Base-by-base conservation (phyloP, 805 yeast species). In the Danielia reshetovae region DNA sequence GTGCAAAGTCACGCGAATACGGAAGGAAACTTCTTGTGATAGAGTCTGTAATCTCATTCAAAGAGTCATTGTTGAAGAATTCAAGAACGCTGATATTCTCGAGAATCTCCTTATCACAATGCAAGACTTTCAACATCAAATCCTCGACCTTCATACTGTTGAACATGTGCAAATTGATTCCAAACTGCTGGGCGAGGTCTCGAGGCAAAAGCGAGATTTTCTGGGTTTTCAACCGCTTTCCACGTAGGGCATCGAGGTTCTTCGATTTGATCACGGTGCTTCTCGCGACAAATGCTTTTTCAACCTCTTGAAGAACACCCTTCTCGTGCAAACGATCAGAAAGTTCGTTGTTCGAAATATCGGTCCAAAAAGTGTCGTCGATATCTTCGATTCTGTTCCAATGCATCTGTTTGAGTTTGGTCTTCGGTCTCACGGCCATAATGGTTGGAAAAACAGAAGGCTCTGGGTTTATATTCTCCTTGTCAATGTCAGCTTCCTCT, bases 371-470 rank as follows among this genome's bases (percentile, higher is more conserved):
- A 0, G 97, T 89, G 29, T 81, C 76, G 34, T 81, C 84, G 14
- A 93, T 82, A 39, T 79, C 73, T 22, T 90, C 96, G 24, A 94
- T 70, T 52, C 85, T 86, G 48, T 90, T 96, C 97, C 97, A 94
- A 57, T 93, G 99, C 68, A 93, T 73, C 56, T 90, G 98, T 56
- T 94, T 93, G 45, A 93, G 72, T 54, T 83, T 85, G 39, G 77
- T 71, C 51, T 76, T 79, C 3, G 95, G 89, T 42, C 86, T 52
- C 5, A 57, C 39, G n/a, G 9, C 22, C 9, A n/a, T n/a, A n/a
- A n/a, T n/a, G n/a, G n/a, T n/a, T n/a, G n/a, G n/a, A n/a, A n/a
- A n/a, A n/a, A 29, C n/a, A 18, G 17, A 15, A 26, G 37, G 3
- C 27, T 30, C 13, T 19, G 34, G 18, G 27, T 11, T 24, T 11